phyloP scores from a whole-genome alignment of 2,329 filamentous ascomycete genomes.

The Aspergillus candidus region DNA sequence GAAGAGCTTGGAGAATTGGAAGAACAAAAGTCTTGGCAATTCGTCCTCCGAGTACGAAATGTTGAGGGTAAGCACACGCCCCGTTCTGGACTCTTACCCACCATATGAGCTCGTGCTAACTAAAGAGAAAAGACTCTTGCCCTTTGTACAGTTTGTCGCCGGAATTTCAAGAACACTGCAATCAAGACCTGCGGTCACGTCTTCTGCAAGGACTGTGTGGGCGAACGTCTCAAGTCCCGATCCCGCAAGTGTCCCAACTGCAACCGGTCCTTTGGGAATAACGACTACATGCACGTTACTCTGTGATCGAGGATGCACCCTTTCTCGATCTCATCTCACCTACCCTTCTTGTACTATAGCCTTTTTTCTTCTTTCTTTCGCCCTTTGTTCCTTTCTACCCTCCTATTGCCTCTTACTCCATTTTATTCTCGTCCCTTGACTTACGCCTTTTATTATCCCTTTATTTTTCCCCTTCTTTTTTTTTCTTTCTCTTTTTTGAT shows the following conservation, averaged over 20 bases:
- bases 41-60: constrained; percentile 77
- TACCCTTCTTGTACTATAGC: constrained; percentile 30
- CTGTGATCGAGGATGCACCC: constrained; percentile 25
- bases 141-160: constrained; percentile 86
- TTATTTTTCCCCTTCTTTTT: constrained; percentile 7
- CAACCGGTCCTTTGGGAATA: constrained; percentile 82
- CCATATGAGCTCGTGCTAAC: constrained; percentile 11
- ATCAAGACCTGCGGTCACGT: constrained; percentile 93
- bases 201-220: constrained; percentile 86
- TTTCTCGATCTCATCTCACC: constrained; percentile 10
- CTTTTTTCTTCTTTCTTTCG: constrained; percentile 12
- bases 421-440: constrained; percentile 4
- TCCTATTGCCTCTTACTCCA: constrained; percentile 6
- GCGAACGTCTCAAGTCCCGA: constrained; percentile 80
- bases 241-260: constrained; percentile 95
- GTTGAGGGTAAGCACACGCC: constrained; percentile 63
- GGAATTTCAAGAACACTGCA: constrained; percentile 87
- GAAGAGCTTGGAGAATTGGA: constrained; percentile 81
- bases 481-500: constrained; percentile 7
- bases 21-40: constrained; percentile 72
- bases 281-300: constrained; percentile 70
- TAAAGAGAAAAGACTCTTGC: constrained; percentile 56
- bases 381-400: constrained; percentile 15
- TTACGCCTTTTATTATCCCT: constrained; percentile 7
- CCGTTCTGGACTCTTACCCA: not conserved